phyloP scores from a whole-genome alignment of 257 asterid species.

The Datura wrightii region DNA sequence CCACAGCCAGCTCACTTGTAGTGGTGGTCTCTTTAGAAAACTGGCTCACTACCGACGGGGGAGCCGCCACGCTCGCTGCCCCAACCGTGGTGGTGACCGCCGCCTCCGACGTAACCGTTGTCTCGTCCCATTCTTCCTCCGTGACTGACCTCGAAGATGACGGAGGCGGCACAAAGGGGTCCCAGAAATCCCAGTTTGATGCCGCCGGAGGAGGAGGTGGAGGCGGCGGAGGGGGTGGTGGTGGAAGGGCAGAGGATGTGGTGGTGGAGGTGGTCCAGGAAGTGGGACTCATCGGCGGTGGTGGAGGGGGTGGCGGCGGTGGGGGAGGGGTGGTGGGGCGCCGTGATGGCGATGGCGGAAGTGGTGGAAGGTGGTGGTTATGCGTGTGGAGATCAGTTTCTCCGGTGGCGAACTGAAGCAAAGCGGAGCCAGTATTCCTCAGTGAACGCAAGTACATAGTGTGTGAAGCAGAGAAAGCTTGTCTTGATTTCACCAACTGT shows the following conservation, averaged over 20 bases:
- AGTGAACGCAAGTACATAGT: constrained; percentile 79
- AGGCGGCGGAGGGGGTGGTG: constrained; percentile 71
- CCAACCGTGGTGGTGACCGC: constrained; percentile 57
- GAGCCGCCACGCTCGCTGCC: constrained; percentile 63
- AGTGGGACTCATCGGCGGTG: constrained; percentile 67
- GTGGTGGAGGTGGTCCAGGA: constrained; percentile 68
- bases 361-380: constrained; percentile 44
- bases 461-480: constrained; percentile 86
- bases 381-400: constrained; percentile 74
- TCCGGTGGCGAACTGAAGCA: constrained; percentile 84
- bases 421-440: constrained; percentile 76
- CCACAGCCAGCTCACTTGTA: constrained; percentile 77
- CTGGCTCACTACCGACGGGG: constrained; percentile 59
- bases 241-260: constrained; percentile 60
- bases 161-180: constrained; percentile 87
- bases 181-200: constrained; percentile 95
- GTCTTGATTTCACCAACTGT: constrained; percentile 89
- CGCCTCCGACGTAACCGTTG: constrained; percentile 59
- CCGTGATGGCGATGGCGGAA: constrained; percentile 37
- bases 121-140: constrained; percentile 86
- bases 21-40: constrained; percentile 54
- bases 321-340: constrained; percentile 46
- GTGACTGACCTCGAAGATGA: constrained; percentile 62
- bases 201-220: constrained; percentile 61
- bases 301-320: constrained; percentile 53